Base-by-base conservation (phyloP, 2,329 filamentous ascomycete species). In the Pseudogymnoascus sp. region DNA sequence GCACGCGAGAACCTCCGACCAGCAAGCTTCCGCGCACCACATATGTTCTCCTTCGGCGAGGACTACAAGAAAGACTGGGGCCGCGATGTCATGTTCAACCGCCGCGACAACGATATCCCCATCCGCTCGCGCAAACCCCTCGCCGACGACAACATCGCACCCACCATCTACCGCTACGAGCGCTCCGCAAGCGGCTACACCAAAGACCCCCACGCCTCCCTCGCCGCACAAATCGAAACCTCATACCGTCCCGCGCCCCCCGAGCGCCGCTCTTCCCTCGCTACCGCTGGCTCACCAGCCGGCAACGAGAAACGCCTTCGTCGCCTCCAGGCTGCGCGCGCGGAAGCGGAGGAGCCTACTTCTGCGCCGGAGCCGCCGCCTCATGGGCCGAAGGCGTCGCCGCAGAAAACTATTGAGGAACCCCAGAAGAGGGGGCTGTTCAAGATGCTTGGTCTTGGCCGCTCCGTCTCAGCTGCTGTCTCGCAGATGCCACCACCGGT, bases 261-360 rank as follows among this genome's bases (percentile, higher is more conserved):
- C 0, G 69, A 73, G 50, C 71, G 72, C 7, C 65, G 71, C 4
- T 72, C 71, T 8, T 71, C 69, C 5, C 65, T 73, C 2, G 63
- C 68, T 6, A 69, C 69, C 4, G 53, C 67, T 1, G 65, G 68
- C 1, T 33, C 35, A 1, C 36, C 60, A 53, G 60, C 17, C 15
- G 60, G 35, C 8, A 42, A 62, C 17, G 60, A 62, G 40, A 62
- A 44, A 23, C 38, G 60, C 4, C 38, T 62, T 6, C 60, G 60
- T 28, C 60, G 40, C 38, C 60, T 53, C 17, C 36, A 42, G 1
- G 33, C 59, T 15, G 33, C 59, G 23, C 59, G 59, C 17, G 36
- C 33, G 17, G 33, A 36, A 21, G 33, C 59, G 33, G 36, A 42
- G 6, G 13, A 13, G 3, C 15, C 26, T 59, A 36, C 33, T 9